A percentile compares a stretch with the other conserved stretches of the same genome.
Evolutionary conservation across 208 protist genomes (phyloP).

Genomic region (Acanthamoeba triangularis): DNA sequence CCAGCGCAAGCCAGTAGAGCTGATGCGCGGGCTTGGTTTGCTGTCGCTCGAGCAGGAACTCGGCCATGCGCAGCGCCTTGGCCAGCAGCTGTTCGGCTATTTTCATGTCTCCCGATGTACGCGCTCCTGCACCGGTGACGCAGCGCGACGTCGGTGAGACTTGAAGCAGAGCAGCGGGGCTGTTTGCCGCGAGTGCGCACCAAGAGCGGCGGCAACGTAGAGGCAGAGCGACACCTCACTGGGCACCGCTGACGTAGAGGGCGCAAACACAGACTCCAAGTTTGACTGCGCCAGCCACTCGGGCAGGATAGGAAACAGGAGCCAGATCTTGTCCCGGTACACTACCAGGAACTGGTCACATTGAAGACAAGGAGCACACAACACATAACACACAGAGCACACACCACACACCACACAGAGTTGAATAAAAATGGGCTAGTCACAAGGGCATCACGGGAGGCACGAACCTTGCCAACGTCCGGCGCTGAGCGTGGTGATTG

Average conservation of each 20-base stretch:
- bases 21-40: not conserved
- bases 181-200: not conserved
- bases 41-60: constrained; percentile 1
- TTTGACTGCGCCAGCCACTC: not conserved
- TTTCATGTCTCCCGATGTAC: not conserved
- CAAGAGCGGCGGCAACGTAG: constrained; percentile 7
- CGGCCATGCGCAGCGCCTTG: not conserved
- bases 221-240: not conserved
- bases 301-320: constrained; percentile 2
- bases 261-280: not conserved
- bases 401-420: not conserved
- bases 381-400: too few relatives aligned
- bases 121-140: not conserved
- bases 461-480: not conserved
- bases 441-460: not conserved
- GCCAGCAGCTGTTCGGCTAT: not conserved
- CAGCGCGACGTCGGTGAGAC: not conserved
- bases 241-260: not conserved
- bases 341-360: not conserved
- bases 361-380: too few relatives aligned
- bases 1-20: constrained; percentile 4
- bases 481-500: not conserved
- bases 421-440: not conserved
- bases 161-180: not conserved
- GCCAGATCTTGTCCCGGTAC: constrained; percentile 45